These are phyloP conservation scores for Mycena galericulata DNA, from an alignment of 768 basidiomycete species.

Conservation along the genomic window DNA sequence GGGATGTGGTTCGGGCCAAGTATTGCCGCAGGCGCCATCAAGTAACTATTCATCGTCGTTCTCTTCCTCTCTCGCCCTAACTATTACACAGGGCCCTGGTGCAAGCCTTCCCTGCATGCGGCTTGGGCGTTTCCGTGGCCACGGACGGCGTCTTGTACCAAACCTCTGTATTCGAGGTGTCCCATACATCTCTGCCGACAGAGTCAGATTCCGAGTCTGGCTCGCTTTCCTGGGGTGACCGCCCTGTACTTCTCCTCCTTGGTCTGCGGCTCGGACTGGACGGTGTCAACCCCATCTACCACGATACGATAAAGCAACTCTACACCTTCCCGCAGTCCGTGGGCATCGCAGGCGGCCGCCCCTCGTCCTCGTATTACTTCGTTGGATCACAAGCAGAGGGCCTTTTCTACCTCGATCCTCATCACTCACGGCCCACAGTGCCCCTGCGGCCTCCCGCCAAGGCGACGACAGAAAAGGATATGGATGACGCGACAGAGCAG, in stretches of 20 bases:
- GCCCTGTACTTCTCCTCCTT: slow-evolving; percentile 87
- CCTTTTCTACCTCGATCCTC: slow-evolving; percentile 86
- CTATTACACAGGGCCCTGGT: slow-evolving; percentile 71
- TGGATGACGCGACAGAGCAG: slow-evolving; percentile 59
- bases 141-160: slow-evolving; percentile 87
- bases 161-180: slow-evolving; percentile 87
- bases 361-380: slow-evolving; percentile 98
- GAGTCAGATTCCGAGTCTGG: slow-evolving; percentile 43
- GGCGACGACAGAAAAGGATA: slow-evolving; percentile 18
- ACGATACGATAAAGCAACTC: slow-evolving; percentile 82
- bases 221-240: slow-evolving; percentile 74
- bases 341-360: slow-evolving; percentile 96
- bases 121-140: slow-evolving; percentile 85
- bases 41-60: slow-evolving; percentile 61
- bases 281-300: slow-evolving; percentile 95
- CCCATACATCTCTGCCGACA: slow-evolving; percentile 52
- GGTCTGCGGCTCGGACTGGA: slow-evolving; percentile 91
- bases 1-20: slow-evolving; percentile 99
- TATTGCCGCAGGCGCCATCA: slow-evolving; percentile 96
- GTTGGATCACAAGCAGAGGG: slow-evolving; percentile 92
- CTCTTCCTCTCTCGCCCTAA: neutral
- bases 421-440: slow-evolving; percentile 82
- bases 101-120: slow-evolving; percentile 81
- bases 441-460: slow-evolving; percentile 63
- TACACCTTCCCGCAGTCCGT: slow-evolving; percentile 96